phyloP scores from a whole-genome alignment of 495 filamentous ascomycete genomes.

The Collariella sp. region DNA sequence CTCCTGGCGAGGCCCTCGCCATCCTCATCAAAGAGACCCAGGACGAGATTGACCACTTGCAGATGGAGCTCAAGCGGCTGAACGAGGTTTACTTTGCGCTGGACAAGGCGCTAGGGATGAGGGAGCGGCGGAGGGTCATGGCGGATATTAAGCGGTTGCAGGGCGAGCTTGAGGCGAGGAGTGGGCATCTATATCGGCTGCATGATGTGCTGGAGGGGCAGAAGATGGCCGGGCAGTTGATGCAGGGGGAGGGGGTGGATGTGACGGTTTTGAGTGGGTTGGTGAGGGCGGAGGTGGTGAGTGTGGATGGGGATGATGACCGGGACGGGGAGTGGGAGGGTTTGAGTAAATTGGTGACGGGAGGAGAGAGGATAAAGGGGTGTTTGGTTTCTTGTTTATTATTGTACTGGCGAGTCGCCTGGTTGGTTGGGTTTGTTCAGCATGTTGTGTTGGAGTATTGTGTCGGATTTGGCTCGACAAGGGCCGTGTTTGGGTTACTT shows the following conservation, averaged over 20 bases:
- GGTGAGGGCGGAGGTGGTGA: slow-evolving; percentile 13
- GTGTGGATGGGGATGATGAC: background rate
- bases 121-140: slow-evolving; percentile 54
- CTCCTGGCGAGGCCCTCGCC: slow-evolving; percentile 67
- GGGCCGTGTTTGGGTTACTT: background rate
- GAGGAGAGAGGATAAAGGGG: no score
- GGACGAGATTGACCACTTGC: slow-evolving; percentile 77
- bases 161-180: slow-evolving; percentile 62
- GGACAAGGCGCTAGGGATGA: slow-evolving; percentile 59
- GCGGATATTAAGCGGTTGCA: slow-evolving; percentile 56
- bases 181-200: slow-evolving; percentile 80
- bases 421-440: background rate
- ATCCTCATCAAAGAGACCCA: slow-evolving; percentile 69
- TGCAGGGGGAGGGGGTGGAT: slow-evolving; percentile 59
- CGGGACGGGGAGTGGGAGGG: slow-evolving; percentile 32
- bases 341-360: slow-evolving; percentile 18
- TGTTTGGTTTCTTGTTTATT: background rate
- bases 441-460: background rate
- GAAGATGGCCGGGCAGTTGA: slow-evolving; percentile 54
- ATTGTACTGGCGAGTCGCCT: background rate
- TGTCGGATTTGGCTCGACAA: background rate
- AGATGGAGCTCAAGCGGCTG: slow-evolving; percentile 52
- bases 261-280: slow-evolving; percentile 45
- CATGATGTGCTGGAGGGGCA: slow-evolving; percentile 87
- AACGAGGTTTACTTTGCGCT: slow-evolving; percentile 56